Percentiles rank a stretch among this genome's conserved stretches.
Evolutionary conservation across 1,139 yeast species (phyloP).

Genomic region (Entelexis sorbosivorans): DNA sequence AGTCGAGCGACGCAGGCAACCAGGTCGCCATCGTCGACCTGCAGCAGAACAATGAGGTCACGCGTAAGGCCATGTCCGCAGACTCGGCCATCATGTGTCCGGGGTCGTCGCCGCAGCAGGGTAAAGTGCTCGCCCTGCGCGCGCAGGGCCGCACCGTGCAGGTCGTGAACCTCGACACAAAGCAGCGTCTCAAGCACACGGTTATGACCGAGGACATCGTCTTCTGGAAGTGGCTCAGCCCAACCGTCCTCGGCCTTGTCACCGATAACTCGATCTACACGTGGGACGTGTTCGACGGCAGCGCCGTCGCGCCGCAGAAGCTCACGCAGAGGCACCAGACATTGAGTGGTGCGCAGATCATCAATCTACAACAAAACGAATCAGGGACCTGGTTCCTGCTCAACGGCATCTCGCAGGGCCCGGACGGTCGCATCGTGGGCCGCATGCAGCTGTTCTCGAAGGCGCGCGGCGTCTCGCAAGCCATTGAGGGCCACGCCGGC

Average conservation of each 20-base stretch:
- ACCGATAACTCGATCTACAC: constrained; percentile 64
- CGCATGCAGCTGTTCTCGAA: constrained; percentile 86
- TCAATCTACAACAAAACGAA: constrained; percentile 76
- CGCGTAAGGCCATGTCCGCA: constrained; percentile 89
- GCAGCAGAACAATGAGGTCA: constrained; percentile 58
- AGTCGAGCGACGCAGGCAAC: constrained; percentile 61
- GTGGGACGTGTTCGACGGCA: constrained; percentile 79
- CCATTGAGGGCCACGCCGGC: constrained; percentile 96
- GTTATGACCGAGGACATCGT: constrained; percentile 81
- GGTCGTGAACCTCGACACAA: constrained; percentile 78
- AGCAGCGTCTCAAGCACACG: constrained; percentile 81
- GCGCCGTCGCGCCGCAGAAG: constrained; percentile 65
- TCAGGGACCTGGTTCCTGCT: constrained; percentile 88
- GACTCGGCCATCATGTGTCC: constrained; percentile 98
- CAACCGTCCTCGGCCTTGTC: constrained; percentile 66
- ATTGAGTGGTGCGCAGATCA: constrained; percentile 74
- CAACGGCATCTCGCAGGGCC: constrained; percentile 90
- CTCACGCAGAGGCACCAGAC: constrained; percentile 77
- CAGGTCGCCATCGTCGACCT: constrained; percentile 83
- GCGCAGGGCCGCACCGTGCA: constrained; percentile 95
- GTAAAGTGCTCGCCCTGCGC: constrained; percentile 78
- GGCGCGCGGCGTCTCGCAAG: constrained; percentile 85
- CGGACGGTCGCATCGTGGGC: constrained; percentile 92
- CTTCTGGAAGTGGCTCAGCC: constrained; percentile 89
- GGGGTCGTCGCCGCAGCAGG: constrained; percentile 16